Conservation (phyloP, 305 asterid species). For the Fraxinus sp. region DNA sequence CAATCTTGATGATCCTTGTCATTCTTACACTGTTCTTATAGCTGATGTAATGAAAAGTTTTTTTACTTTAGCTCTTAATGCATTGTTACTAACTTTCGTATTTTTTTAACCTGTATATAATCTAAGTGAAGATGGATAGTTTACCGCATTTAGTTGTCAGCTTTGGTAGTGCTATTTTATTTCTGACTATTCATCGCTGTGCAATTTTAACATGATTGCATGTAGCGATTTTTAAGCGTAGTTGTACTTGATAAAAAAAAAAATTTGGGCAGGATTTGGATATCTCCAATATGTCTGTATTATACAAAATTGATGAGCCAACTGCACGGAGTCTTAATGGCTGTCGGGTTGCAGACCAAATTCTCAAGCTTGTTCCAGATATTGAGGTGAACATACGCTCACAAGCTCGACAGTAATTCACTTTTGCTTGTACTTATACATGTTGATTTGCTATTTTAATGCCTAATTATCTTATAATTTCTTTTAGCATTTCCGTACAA, state of each 20-base stretch:
- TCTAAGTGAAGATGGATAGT: background rate
- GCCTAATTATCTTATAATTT: conserved; percentile 14
- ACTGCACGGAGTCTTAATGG: conserved; percentile 96
- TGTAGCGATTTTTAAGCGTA: background rate
- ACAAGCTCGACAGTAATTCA: background rate
- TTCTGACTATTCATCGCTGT: background rate
- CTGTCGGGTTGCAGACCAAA: conserved; percentile 95
- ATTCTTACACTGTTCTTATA: background rate
- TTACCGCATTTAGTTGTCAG: background rate
- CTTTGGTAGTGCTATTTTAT: background rate
- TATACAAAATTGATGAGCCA: conserved; percentile 82
- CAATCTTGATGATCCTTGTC: background rate
- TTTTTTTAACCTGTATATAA: background rate
- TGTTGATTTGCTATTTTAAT: background rate
- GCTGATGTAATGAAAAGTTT: background rate
- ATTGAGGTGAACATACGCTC: conserved; percentile 50
- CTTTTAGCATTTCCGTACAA: conserved; percentile 66
- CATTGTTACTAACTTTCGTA: background rate
- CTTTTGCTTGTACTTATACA: background rate
- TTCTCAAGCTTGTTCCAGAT: conserved; percentile 85
- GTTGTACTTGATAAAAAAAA: background rate
- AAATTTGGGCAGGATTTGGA: conserved; percentile 70
- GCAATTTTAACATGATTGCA: background rate
- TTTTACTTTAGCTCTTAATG: background rate
- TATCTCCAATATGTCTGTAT: conserved; percentile 65